phyloP scores from a whole-genome alignment of 768 basidiomycete species.

The Boletus subcaerulescens region DNA sequence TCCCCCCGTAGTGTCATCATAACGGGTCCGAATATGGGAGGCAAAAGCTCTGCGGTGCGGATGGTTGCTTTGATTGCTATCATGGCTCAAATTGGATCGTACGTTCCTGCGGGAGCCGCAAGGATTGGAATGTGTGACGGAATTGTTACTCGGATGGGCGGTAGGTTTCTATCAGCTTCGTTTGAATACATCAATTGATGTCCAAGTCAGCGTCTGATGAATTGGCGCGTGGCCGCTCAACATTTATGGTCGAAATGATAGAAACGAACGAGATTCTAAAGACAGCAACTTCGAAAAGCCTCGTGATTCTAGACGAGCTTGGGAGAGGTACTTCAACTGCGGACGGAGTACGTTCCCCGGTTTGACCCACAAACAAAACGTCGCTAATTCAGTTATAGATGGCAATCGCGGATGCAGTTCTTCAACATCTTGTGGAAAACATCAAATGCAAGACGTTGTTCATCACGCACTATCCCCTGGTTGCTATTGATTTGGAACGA shows the following conservation, averaged over 20 bases:
- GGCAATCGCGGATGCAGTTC: slow-evolving; percentile 81
- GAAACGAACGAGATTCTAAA: slow-evolving; percentile 90
- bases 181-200: not conserved
- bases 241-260: slow-evolving; percentile 96
- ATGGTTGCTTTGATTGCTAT: slow-evolving; percentile 76
- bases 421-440: slow-evolving; percentile 62
- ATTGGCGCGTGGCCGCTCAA: slow-evolving; percentile 80
- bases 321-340: slow-evolving; percentile 91
- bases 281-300: slow-evolving; percentile 66
- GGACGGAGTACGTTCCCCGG: slow-evolving; percentile 66
- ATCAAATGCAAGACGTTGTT: slow-evolving; percentile 77
- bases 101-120: slow-evolving; percentile 79
- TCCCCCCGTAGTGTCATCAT: slow-evolving; percentile 62
- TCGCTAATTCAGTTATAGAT: slow-evolving; percentile 45
- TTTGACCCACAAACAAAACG: not conserved
- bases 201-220: slow-evolving; percentile 73
- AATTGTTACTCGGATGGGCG: slow-evolving; percentile 88
- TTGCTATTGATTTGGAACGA: slow-evolving; percentile 65
- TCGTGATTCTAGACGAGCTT: slow-evolving; percentile 89
- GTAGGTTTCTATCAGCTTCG: slow-evolving; percentile 37
- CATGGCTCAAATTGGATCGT: slow-evolving; percentile 87
- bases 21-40: slow-evolving; percentile 86
- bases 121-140: slow-evolving; percentile 80
- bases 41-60: slow-evolving; percentile 80
- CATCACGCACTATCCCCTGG: slow-evolving; percentile 91